These are phyloP conservation scores for Talaromyces sp. DNA, from an alignment of 2,329 filamentous ascomycete genomes.

Conservation along the genomic window DNA sequence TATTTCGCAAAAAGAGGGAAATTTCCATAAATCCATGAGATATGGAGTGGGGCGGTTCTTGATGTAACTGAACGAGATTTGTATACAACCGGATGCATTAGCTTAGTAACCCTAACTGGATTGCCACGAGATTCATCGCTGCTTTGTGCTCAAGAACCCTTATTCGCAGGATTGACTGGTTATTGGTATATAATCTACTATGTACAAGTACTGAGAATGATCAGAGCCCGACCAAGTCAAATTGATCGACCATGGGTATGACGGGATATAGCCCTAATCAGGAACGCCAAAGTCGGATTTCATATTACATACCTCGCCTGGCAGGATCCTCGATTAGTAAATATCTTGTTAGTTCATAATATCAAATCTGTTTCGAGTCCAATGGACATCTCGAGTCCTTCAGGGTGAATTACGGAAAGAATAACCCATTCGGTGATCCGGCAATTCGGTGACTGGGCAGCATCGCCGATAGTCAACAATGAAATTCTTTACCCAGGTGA, in stretches of 20 bases:
- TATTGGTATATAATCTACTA: too few relatives aligned
- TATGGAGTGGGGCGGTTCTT: background rate
- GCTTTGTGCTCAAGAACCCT: too few relatives aligned
- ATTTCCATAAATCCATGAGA: background rate
- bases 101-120: background rate
- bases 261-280: background rate
- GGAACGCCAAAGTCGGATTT: background rate
- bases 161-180: too few relatives aligned
- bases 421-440: constrained; percentile 10
- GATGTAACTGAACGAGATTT: constrained; percentile 1
- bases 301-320: background rate
- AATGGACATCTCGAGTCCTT: background rate
- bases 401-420: background rate
- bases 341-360: background rate
- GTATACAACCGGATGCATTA: background rate
- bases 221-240: too few relatives aligned
- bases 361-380: background rate
- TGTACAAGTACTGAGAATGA: too few relatives aligned
- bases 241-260: background rate
- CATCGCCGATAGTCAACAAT: constrained; percentile 1
- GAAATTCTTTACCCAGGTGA: background rate
- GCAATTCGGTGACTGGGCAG: constrained; percentile 9
- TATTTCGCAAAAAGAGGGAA: background rate
- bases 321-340: background rate
- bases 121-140: too few relatives aligned